phyloP scores from a whole-genome alignment of 2,329 filamentous ascomycete genomes.

The Fusarium citri region DNA sequence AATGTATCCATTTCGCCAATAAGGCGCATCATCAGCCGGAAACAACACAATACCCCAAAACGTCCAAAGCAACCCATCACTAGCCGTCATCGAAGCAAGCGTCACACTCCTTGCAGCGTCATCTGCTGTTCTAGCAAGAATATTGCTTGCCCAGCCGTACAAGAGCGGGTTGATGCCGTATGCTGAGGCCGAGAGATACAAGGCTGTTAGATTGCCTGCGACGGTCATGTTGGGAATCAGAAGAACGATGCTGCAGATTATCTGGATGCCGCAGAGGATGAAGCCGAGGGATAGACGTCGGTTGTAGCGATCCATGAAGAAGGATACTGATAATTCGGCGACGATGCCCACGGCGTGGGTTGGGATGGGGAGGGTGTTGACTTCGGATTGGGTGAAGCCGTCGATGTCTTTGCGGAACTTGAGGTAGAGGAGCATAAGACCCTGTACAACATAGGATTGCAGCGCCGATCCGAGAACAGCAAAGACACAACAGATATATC shows the following conservation, averaged over 20 bases:
- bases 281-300: conserved; percentile 15
- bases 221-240: conserved; percentile 36
- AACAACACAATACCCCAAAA: conserved; percentile 60
- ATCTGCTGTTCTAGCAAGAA: conserved; percentile 45
- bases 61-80: conserved; percentile 55
- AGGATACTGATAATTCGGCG: conserved; percentile 32
- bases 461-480: conserved; percentile 42
- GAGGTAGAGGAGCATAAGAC: conserved; percentile 43
- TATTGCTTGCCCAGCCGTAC: conserved; percentile 46
- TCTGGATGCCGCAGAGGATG: conserved; percentile 30
- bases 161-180: conserved; percentile 44
- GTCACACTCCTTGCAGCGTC: conserved; percentile 56
- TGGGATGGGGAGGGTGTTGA: conserved; percentile 44
- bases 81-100: conserved; percentile 56
- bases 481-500: conserved; percentile 45
- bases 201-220: conserved; percentile 27
- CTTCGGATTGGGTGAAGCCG: conserved; percentile 40
- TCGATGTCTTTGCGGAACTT: conserved; percentile 37
- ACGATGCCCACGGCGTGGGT: conserved; percentile 45
- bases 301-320: conserved; percentile 39
- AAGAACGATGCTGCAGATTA: conserved; percentile 31
- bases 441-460: conserved; percentile 42
- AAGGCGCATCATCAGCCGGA: conserved; percentile 56
- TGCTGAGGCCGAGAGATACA: conserved; percentile 42
- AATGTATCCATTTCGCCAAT: conserved; percentile 51